Base-by-base conservation (phyloP, 495 filamentous ascomycete genomes). In the Extremus antarcticus region DNA sequence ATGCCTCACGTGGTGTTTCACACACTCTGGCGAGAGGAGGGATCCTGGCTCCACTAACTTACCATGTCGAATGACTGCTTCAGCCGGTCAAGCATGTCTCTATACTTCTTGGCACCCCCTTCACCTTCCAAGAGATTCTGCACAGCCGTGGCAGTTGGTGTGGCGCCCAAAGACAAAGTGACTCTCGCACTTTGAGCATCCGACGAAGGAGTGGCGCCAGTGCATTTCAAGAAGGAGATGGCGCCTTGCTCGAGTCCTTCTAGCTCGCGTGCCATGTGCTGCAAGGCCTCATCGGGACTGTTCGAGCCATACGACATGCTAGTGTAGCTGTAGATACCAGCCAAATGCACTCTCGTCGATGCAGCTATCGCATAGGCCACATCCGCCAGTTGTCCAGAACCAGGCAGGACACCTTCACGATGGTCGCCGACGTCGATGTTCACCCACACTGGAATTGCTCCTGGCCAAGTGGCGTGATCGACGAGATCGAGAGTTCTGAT, bases 401-500 rank as follows among this genome's bases (percentile, higher is more conserved):
- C 48, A 0, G 80, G 74, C 0, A 71, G 56, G 0, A 90, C 69
- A 24, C 89, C 89, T 0, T 88, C 88, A 2, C 89, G 84, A 64
- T 82, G 78, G 66, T 83, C 83, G 16, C 86, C 86, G 11, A 84
- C 81, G 66, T 95, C 87, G 15, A 94, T 77, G 56, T 92, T 94
- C 59, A 92, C 68, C 64, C 84, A 90, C 41, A 87, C 46, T 25
- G 55, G 25, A 40, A 58, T 51, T 24, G 54, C 19, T 23, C 51
- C 52, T 16, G 63, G 54, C 61, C 61, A 64, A 0, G 78, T 60
- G 1, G 65, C 43, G 3, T 61, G 54, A 38, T 63, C 55, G 43
- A 82, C 71, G 1, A 63, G 41, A 1, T 66, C 47, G 1, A 84
- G 66, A 32, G 67, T 57, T 65, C 88, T 86, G 51, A 58, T 62